phyloP scores from a whole-genome alignment of 768 basidiomycete species.

The Tulasnella calospora region DNA sequence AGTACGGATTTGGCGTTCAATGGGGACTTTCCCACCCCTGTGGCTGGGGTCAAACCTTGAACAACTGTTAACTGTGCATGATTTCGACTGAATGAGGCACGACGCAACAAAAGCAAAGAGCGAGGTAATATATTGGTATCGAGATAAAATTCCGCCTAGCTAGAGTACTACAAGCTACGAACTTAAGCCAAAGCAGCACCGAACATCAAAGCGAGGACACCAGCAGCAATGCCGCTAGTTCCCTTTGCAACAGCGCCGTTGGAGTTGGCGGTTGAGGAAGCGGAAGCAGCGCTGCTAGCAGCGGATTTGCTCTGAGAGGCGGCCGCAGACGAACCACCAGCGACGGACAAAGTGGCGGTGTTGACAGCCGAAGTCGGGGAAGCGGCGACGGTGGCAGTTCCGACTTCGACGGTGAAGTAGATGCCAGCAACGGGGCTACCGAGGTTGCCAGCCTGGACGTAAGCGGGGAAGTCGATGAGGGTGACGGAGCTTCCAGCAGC shows the following conservation, averaged over 20 bases:
- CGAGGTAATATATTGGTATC: too few species aligned
- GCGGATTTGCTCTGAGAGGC: not conserved
- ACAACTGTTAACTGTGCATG: too few species aligned
- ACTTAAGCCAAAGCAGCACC: not conserved
- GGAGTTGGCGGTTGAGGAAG: conserved; percentile 27
- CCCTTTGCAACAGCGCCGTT: conserved; percentile 5
- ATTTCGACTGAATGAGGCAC: too few species aligned
- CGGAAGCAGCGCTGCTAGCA: conserved; percentile 30
- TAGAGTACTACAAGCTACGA: too few species aligned
- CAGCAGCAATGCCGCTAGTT: not conserved
- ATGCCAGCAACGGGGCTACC: conserved; percentile 30
- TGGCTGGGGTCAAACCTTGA: too few species aligned
- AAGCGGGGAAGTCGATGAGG: conserved; percentile 20
- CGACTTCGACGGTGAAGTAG: conserved; percentile 41
- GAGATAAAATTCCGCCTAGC: too few species aligned
- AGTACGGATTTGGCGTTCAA: not conserved
- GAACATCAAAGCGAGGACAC: not conserved
- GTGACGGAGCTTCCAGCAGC: conserved; percentile 22
- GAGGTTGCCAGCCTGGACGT: conserved; percentile 24
- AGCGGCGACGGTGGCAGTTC: conserved; percentile 36
- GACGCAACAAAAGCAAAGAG: too few species aligned
- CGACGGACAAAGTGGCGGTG: conserved; percentile 30
- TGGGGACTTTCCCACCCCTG: not conserved
- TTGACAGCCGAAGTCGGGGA: conserved; percentile 37
- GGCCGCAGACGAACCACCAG: not conserved